Conservation (phyloP, 2,329 filamentous ascomycete species). For the Erysiphe pulchra region DNA sequence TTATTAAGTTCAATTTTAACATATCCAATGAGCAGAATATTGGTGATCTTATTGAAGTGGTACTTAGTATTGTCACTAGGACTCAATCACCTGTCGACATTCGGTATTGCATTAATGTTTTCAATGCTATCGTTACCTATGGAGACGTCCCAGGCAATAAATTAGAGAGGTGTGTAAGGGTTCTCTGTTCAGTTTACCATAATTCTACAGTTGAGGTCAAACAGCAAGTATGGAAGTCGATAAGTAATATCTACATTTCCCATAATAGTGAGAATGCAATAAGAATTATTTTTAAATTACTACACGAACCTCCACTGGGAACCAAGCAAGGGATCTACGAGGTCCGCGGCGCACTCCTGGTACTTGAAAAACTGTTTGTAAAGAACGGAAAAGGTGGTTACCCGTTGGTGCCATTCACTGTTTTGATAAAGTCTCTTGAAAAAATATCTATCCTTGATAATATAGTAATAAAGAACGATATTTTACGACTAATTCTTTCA, state of each 20-base stretch:
- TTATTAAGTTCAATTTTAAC: constrained; percentile 54
- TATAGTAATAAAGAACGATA: constrained; percentile 12
- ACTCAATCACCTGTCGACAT: constrained; percentile 41
- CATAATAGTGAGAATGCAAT: constrained; percentile 48
- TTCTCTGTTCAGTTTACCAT: constrained; percentile 42
- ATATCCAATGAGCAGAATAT: constrained; percentile 36
- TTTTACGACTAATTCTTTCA: constrained; percentile 20
- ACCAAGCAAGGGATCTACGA: constrained; percentile 27
- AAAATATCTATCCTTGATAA: constrained; percentile 18
- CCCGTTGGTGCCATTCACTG: constrained; percentile 29
- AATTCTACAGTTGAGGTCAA: constrained; percentile 33
- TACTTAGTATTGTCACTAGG: constrained; percentile 40
- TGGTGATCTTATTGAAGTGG: constrained; percentile 30
- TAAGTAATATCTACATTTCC: constrained; percentile 45
- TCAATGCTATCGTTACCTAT: constrained; percentile 48
- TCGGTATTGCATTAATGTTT: constrained; percentile 36
- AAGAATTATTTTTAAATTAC: constrained; percentile 34
- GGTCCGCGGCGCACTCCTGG: constrained; percentile 34
- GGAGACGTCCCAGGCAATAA: constrained; percentile 37
- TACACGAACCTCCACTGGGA: constrained; percentile 22
- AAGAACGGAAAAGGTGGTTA: constrained; percentile 33
- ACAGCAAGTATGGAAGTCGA: constrained; percentile 41
- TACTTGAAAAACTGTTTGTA: constrained; percentile 34
- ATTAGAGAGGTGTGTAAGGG: constrained; percentile 38
- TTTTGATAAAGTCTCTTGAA: constrained; percentile 30